These are phyloP conservation scores for Globisporangium middletonii DNA, from an alignment of 352 stramenopile genomes.

Conservation along the genomic window DNA sequence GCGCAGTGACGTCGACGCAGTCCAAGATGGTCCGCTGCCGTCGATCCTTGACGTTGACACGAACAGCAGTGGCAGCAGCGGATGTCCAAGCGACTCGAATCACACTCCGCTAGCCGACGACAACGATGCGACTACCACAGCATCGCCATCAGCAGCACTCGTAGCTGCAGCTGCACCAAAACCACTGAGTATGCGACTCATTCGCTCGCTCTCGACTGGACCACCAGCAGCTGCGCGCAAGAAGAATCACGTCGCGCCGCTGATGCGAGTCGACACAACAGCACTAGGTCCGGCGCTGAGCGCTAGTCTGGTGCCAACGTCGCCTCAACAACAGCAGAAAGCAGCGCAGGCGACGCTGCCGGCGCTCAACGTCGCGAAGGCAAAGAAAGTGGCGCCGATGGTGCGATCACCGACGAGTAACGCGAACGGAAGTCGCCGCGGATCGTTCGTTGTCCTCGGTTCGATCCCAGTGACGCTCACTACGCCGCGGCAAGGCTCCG, in stretches of 20 bases:
- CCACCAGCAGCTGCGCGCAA: conserved; percentile 1
- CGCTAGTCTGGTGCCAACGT: background rate
- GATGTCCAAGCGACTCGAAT: background rate
- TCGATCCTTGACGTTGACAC: background rate
- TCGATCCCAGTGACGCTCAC: conserved; percentile 5
- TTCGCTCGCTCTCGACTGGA: conserved; percentile 3
- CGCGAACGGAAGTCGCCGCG: background rate
- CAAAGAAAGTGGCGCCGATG: background rate
- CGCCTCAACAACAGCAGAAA: background rate
- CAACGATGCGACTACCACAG: background rate
- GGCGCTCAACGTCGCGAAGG: background rate
- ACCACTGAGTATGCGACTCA: background rate
- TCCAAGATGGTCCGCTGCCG: too few relatives aligned
- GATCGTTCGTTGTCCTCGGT: background rate
- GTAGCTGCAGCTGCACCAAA: background rate
- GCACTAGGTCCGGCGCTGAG: background rate
- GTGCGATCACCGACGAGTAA: background rate
- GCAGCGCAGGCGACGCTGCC: background rate
- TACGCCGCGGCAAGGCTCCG: background rate
- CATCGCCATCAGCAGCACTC: background rate
- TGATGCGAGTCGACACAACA: background rate
- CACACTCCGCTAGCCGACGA: background rate
- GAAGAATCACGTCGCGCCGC: conserved; percentile 7
- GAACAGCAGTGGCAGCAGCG: background rate
- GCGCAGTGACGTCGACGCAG: too few relatives aligned